Evolutionary conservation across 1,284 basidiomycete genomes (phyloP).

Genomic region (Xanthoconium separans): DNA sequence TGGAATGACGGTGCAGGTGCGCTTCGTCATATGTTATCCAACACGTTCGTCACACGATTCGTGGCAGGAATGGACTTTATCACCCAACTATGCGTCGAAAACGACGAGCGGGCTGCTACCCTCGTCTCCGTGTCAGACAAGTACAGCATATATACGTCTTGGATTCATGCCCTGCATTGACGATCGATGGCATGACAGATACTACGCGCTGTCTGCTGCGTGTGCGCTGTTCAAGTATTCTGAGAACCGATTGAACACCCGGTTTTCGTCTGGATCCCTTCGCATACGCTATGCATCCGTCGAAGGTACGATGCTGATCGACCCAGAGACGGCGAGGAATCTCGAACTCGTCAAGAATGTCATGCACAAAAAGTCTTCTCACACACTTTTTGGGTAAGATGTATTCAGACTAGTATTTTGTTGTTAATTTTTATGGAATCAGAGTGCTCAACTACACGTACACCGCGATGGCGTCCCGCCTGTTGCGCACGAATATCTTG

Average conservation of each 20-base stretch:
- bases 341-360: constrained; percentile 85
- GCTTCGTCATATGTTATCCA: neutral
- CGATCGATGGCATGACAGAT: constrained; percentile 45
- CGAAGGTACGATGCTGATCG: constrained; percentile 91
- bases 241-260: constrained; percentile 62
- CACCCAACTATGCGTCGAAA: constrained; percentile 72
- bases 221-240: constrained; percentile 85
- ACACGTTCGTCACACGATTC: constrained; percentile 5
- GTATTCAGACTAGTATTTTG: neutral
- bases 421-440: neutral
- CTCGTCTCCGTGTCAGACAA: constrained; percentile 76
- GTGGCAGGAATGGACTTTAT: constrained; percentile 72
- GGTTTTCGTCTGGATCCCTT: constrained; percentile 72
- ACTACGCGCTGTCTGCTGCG: constrained; percentile 83
- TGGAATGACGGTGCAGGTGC: constrained; percentile 81
- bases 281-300: constrained; percentile 78
- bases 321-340: constrained; percentile 81
- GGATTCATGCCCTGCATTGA: constrained; percentile 11
- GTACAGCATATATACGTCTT: constrained; percentile 45
- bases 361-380: constrained; percentile 57
- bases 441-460: constrained; percentile 78
- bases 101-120: constrained; percentile 72
- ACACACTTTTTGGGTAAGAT: constrained; percentile 74
- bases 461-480: constrained; percentile 84
- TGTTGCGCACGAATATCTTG: constrained; percentile 79